Evolutionary conservation across 2,329 filamentous ascomycete species (phyloP), one percentile per base, ranked within the genome.

Genomic region (Corynespora cassiicola): DNA sequence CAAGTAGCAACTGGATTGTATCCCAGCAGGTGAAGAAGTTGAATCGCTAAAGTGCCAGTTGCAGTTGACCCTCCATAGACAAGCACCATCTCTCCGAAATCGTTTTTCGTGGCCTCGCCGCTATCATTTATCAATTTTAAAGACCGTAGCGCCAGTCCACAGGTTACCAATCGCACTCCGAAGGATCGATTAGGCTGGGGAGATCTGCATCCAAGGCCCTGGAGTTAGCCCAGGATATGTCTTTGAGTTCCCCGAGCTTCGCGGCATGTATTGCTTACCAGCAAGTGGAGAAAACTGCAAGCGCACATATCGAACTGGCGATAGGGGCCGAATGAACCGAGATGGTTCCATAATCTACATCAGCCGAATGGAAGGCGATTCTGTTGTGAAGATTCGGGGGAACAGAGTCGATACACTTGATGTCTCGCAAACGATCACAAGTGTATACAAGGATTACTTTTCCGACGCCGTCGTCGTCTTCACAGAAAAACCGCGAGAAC

Each of bases 321-420:
- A 77, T 41, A 50, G 43, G 11, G 74, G 69, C 2, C 55, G 58
- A 3, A 48, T 73, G 16, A 39, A 39, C 1, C 14, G 39, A 0
- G 60, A 72, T 19, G 73, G 73, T 1, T 42, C 51, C 0, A 47
- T 77, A 1, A 34, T 63, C 1, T 54, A 70, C 19, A 36, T 64
- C 5, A 70, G 72, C 0, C 69, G 74, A 0, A 66, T 72, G 1
- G 55, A 42, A 1, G 72, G 70, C 3, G 73, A 77, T 34, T 71
- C 66, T 1, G 68, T 75, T 27, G 54, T 78, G 43, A 79, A 79
- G 47, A 52, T 79, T 2, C 58, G 65, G 2, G 75, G 74, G 1
- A 36, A 72, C 3, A 66, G 74, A 1, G 68, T 79, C 16, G 76
- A 81, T n/a, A n/a, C n/a, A n/a, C n/a, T n/a, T n/a, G n/a, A n/a